Base-by-base conservation (phyloP, 2,329 filamentous ascomycete species). In the Fusarium pseudonygamai region DNA sequence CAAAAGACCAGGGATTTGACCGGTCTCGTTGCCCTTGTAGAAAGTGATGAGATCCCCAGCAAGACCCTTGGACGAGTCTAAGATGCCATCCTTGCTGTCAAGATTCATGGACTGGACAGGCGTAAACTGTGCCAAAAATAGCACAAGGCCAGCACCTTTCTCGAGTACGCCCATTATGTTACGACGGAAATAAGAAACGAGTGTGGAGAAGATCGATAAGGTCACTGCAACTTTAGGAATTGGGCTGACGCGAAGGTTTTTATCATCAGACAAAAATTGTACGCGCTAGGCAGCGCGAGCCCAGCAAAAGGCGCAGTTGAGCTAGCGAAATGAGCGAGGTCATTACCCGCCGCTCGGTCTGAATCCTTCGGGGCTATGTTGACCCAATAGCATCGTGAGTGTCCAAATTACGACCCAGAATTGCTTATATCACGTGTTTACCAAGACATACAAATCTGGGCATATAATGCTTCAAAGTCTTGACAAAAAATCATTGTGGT, bases 1-100 rank as follows among this genome's bases (percentile, higher is more conserved):
- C 4, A 90, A 79, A 67, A 89, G 88, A 24, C 88, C 88, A 6
- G 88, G 87, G 11, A 84, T 86, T 69, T 84, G 79, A 36, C 88
- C 87, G 0, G 84, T 81, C 67, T 84, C 77, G 68, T 88, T 86
- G 50, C 87, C 87, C 39, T 84, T 80, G 78, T 88, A 89, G 73
- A 84, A 85, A 20, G 81, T 78, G 77, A 88, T 85, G 26, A 88
- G 80, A 56, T 88, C 86, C 75, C 84, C 81, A 22, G 87, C 87
- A 26, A 89, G 82, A 4, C 80, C 82, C 40, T 72, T 72, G 6
- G 71, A 74, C 7, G 63, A 53, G 11, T 74, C 50, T 6, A 74
- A 28, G 7, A 72, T 66, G 9, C 66, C 71, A 15, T 72, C 57
- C 36, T 26, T 49, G 10, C 24, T 60, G 20, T 57, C 60, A 11